A percentile compares a stretch with the other conserved stretches of the same genome.
phyloP scores from a whole-genome alignment of 176 grass and related monocot species.

The Phragmites australis region DNA sequence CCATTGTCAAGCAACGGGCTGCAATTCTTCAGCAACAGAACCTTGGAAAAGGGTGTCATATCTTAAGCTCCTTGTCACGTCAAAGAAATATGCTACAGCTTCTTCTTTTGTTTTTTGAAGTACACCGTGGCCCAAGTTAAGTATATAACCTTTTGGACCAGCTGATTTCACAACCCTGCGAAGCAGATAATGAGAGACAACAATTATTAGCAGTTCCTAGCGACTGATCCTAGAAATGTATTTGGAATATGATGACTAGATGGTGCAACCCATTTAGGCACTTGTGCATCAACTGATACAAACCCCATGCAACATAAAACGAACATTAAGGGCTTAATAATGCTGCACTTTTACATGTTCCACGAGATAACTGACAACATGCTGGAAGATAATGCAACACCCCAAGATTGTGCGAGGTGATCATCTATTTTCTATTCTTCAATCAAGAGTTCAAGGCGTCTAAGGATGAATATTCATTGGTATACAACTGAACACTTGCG shows the following conservation, averaged over 20 bases:
- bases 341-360: conserved; percentile 18
- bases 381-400: not conserved
- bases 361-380: not conserved
- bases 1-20: conserved; percentile 50
- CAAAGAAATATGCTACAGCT: conserved; percentile 94
- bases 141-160: conserved; percentile 82
- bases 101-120: conserved; percentile 88
- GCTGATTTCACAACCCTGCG: conserved; percentile 87
- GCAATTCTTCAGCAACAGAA: conserved; percentile 56
- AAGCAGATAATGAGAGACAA: conserved; percentile 10
- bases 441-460: conserved; percentile 14
- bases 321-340: conserved; percentile 25
- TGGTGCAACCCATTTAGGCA: not conserved
- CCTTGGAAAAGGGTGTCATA: conserved; percentile 83
- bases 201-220: conserved; percentile 13
- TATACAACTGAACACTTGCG: not conserved
- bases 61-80: conserved; percentile 85
- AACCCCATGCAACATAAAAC: conserved; percentile 3
- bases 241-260: conserved; percentile 18
- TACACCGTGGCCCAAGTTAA: conserved; percentile 94
- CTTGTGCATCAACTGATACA: conserved; percentile 17
- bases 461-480: conserved; percentile 15
- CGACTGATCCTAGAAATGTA: conserved; percentile 1
- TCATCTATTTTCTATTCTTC: conserved; percentile 12
- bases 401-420: not conserved